phyloP scores from a whole-genome alignment of 441 rosid genomes.

The Raphanus hybrid region DNA sequence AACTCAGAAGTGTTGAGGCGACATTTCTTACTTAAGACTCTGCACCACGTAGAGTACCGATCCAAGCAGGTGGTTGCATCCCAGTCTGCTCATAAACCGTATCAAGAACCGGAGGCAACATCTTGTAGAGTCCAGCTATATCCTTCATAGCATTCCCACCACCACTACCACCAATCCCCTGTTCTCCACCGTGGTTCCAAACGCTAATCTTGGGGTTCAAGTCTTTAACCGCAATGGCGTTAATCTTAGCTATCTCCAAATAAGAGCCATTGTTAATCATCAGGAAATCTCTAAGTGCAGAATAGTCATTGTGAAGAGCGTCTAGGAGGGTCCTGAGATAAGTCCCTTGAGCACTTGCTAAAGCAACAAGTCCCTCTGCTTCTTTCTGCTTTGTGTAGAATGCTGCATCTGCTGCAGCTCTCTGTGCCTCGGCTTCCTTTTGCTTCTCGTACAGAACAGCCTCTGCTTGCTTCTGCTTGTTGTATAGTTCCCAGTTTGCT shows the following conservation, averaged over 20 bases:
- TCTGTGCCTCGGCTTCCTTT: slow-evolving; percentile 67
- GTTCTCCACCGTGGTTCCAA: slow-evolving; percentile 54
- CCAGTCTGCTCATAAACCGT: slow-evolving; percentile 77
- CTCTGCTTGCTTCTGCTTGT: slow-evolving; percentile 71
- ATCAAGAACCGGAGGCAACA: slow-evolving; percentile 69
- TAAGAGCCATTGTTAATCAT: slow-evolving; percentile 60
- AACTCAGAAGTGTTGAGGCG: background rate
- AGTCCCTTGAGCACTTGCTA: slow-evolving; percentile 65
- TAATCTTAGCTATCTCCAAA: slow-evolving; percentile 60
- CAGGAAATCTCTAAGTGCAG: slow-evolving; percentile 57
- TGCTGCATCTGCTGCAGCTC: slow-evolving; percentile 58
- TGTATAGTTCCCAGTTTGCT: slow-evolving; percentile 72
- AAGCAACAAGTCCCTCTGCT: slow-evolving; percentile 60
- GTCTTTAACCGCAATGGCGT: slow-evolving; percentile 62
- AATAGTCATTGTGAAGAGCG: slow-evolving; percentile 61
- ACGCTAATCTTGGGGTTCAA: slow-evolving; percentile 70
- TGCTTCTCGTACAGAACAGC: slow-evolving; percentile 58
- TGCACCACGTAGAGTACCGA: slow-evolving; percentile 42
- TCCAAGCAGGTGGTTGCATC: slow-evolving; percentile 67
- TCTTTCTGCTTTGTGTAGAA: slow-evolving; percentile 62
- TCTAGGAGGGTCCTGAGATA: slow-evolving; percentile 57
- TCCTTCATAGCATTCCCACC: slow-evolving; percentile 50
- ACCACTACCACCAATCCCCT: slow-evolving; percentile 8
- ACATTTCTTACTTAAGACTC: slow-evolving; percentile 14
- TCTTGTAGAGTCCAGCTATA: slow-evolving; percentile 58